phyloP scores from a whole-genome alignment of 139 green algal species.

The Chlamydomonas schloesseri region DNA sequence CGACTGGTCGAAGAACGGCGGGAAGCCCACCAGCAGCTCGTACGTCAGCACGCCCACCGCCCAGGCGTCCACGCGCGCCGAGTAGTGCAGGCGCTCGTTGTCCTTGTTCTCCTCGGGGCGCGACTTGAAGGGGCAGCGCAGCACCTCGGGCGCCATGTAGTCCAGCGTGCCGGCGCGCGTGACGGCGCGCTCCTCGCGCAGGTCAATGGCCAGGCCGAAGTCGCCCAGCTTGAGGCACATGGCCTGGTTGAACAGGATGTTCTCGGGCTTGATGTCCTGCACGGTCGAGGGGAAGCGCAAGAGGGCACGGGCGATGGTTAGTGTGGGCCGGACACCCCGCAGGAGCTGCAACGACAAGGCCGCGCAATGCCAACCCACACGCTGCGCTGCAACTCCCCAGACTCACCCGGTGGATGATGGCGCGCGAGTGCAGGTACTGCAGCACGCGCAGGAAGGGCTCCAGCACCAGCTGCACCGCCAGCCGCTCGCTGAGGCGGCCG shows the following conservation, averaged over 20 bases:
- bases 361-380: no score
- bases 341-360: no score
- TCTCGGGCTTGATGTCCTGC: slow-evolving; percentile 70
- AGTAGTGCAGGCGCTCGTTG: slow-evolving; percentile 68
- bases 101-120: slow-evolving; percentile 81
- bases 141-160: slow-evolving; percentile 72
- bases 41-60: slow-evolving; percentile 89
- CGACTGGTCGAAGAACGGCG: slow-evolving; percentile 81
- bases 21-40: slow-evolving; percentile 86
- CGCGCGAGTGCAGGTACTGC: slow-evolving; percentile 59
- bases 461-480: slow-evolving; percentile 74
- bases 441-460: slow-evolving; percentile 73
- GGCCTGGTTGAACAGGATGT: slow-evolving; percentile 73
- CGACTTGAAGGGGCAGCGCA: slow-evolving; percentile 77
- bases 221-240: slow-evolving; percentile 73
- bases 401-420: slow-evolving; percentile 61
- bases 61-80: slow-evolving; percentile 86
- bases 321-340: no score
- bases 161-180: slow-evolving; percentile 69
- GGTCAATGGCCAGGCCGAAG: slow-evolving; percentile 78
- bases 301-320: no score
- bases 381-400: no score
- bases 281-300: no score
- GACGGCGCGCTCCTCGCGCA: slow-evolving; percentile 69
- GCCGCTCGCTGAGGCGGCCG: slow-evolving; percentile 63